Percentiles rank a stretch among this genome's conserved stretches.
Conservation (phyloP, 768 basidiomycete genomes). For the Podaxis sp. region DNA sequence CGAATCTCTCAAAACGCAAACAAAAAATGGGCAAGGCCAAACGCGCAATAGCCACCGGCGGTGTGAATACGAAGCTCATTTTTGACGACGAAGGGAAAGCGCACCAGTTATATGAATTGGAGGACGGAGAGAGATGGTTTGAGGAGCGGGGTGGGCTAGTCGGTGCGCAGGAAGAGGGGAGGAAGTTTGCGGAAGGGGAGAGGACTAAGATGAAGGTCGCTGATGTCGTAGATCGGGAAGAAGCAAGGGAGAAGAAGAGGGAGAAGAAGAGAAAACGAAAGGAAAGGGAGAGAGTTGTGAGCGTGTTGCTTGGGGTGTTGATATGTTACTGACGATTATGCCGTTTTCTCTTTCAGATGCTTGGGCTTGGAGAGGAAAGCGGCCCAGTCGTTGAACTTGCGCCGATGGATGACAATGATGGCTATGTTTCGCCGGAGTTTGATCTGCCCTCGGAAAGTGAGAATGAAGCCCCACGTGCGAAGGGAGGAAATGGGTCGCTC, state of each 20-base stretch:
- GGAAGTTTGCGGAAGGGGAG: constrained; percentile 72
- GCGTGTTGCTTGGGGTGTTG: no score
- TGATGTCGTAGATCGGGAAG: constrained; percentile 75
- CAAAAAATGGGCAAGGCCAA: constrained; percentile 72
- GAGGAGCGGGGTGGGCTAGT: constrained; percentile 59
- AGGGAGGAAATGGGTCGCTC: constrained; percentile 21
- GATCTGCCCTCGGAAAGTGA: constrained; percentile 42
- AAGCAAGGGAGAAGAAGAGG: constrained; percentile 82
- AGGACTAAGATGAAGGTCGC: constrained; percentile 64
- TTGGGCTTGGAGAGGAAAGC: constrained; percentile 26
- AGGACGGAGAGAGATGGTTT: constrained; percentile 70
- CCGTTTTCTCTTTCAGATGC: constrained; percentile 21
- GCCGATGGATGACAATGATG: constrained; percentile 48
- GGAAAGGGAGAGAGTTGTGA: constrained; percentile 49
- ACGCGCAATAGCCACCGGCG: constrained; percentile 65
- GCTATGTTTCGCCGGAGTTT: constrained; percentile 73
- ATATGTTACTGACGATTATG: no score
- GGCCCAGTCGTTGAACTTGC: constrained; percentile 33
- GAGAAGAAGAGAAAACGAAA: constrained; percentile 95
- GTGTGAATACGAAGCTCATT: constrained; percentile 67
- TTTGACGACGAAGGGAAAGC: constrained; percentile 88
- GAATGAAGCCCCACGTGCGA: constrained; percentile 31
- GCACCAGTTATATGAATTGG: constrained; percentile 83
- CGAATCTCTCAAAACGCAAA: constrained; percentile 84
- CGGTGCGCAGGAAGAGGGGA: constrained; percentile 64